Base-by-base conservation (phyloP, 805 yeast species). In the Pichia deserticola region DNA sequence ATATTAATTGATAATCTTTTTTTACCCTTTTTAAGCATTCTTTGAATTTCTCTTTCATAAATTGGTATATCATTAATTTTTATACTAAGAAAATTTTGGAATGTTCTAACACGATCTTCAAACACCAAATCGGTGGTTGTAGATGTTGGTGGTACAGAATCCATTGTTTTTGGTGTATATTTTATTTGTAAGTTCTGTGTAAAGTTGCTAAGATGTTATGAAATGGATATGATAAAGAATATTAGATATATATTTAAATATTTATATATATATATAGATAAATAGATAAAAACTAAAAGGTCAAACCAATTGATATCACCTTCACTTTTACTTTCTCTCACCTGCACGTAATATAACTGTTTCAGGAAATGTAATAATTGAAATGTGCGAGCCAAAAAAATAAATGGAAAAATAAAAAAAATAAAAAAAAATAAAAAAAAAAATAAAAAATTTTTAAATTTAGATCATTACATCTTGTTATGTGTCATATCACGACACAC, bases 101-200 rank as follows among this genome's bases (percentile, higher is more conserved):
- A 92, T 57, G 84, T 75, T 61, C 96, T 81, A 25, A 86, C 87
- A 55, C 97, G 82, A 65, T 90, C 97, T 49, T 84, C 82, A 62
- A 83, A 85, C 9, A 65, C 66, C 68, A 55, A 65, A 69, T 20
- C 66, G 57, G 46, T 60, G 56, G 28, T 62, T 64, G 34, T 56
- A 20, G 20, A 20, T 55, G 45, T 28, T 10, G 28, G 7, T 5
- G 11, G 10, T 4, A 12, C 12, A 35, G 32, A 12, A 15, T 61
- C 67, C 65, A 61, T 61, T 41, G 30, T 10, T 30, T 28, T 3
- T 38, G n/a, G 20, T 20, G 20, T 20, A 20, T 20, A 2, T 20
- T 20, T 20, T 20, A 20, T 20, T 3, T 20, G 20, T 20, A 20
- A 20, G 20, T 20, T 20, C 20, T 20, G 20, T 20, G 20, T 20